These are phyloP conservation scores for Kockiozyma suomiensis DNA, from an alignment of 805 yeast genomes.

Conservation along the genomic window DNA sequence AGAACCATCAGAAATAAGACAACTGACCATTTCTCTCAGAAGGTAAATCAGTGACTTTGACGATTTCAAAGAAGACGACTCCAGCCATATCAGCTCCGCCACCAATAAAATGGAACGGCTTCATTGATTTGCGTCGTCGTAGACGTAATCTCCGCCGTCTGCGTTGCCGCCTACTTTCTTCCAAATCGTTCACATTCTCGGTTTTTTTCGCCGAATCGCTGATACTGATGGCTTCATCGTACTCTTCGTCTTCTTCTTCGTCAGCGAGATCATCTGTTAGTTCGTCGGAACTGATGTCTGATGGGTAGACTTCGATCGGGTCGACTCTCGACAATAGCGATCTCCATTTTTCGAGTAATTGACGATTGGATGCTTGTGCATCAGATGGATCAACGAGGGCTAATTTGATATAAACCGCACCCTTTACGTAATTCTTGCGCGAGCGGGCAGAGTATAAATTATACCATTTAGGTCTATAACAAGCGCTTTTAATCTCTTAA, in stretches of 20 bases:
- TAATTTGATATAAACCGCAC: constrained; percentile 14
- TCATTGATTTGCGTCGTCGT: constrained; percentile 2
- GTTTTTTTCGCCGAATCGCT: neutral
- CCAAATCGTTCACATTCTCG: neutral
- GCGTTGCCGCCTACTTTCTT: neutral
- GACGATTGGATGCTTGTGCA: constrained; percentile 16
- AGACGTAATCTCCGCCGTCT: constrained; percentile 1
- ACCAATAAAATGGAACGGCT: constrained; percentile 18
- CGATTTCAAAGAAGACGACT: constrained; percentile 73
- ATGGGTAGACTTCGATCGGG: neutral
- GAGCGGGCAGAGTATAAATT: constrained; percentile 18
- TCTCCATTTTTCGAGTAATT: constrained; percentile 15
- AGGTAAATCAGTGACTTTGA: constrained; percentile 76
- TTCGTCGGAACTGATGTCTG: constrained; percentile 1
- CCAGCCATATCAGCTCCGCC: constrained; percentile 51
- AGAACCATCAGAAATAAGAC: constrained; percentile 4
- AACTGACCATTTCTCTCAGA: constrained; percentile 57
- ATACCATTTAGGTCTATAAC: constrained; percentile 26
- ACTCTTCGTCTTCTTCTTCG: neutral
- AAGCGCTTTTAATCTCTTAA: too few relatives aligned
- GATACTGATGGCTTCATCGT: neutral
- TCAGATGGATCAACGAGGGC: constrained; percentile 22
- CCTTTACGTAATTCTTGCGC: constrained; percentile 17
- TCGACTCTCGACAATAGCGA: constrained; percentile 5
- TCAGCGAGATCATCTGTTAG: neutral